Evolutionary conservation across 345 rosid species (phyloP).

Genomic region (Noccaea caerulescens): DNA sequence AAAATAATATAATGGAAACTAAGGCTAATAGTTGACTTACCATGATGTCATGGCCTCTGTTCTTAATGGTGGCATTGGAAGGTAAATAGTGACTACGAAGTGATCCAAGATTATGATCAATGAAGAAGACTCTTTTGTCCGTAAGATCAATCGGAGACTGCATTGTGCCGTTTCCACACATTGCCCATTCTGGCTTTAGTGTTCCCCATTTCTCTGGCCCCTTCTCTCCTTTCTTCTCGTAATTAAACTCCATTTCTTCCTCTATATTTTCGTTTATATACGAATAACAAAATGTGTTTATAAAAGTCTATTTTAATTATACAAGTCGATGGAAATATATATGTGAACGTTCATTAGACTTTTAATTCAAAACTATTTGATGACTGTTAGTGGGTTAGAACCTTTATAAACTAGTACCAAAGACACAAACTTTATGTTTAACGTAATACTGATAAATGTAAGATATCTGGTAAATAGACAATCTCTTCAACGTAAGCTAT

Average conservation of each 20-base stretch:
- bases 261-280: conserved; percentile 42
- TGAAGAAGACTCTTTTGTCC: conserved; percentile 49
- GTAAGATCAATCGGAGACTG: conserved; percentile 82
- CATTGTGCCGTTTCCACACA: conserved; percentile 71
- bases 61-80: conserved; percentile 60
- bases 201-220: conserved; percentile 86
- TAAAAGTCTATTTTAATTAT: neutral
- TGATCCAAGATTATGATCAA: conserved; percentile 54
- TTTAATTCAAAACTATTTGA: neutral
- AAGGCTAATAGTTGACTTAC: conserved; percentile 39
- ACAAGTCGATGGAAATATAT: neutral
- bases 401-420: neutral
- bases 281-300: conserved; percentile 1
- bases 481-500: conserved; percentile 1
- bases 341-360: neutral
- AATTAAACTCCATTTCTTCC: conserved; percentile 68
- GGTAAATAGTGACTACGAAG: conserved; percentile 59
- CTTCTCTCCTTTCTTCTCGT: conserved; percentile 40
- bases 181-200: conserved; percentile 61
- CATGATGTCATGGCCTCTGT: conserved; percentile 89
- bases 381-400: neutral
- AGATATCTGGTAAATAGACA: neutral
- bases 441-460: neutral
- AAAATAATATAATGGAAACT: neutral
- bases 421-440: neutral